These are phyloP conservation scores for Botryotinia narcissicola DNA, from an alignment of 2,329 filamentous ascomycete species.

Conservation along the genomic window DNA sequence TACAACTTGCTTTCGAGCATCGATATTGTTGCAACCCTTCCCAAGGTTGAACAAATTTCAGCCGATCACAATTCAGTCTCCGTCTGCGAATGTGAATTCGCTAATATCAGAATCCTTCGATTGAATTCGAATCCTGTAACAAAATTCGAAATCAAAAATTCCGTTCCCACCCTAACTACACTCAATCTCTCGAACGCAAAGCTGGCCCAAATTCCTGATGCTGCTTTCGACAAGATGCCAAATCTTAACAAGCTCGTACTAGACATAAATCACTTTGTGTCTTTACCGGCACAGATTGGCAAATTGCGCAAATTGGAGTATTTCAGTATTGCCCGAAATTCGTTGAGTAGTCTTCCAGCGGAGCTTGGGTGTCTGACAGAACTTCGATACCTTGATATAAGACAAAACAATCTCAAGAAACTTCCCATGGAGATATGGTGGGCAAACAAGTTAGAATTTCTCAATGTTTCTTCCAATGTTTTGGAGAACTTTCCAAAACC, in stretches of 20 bases:
- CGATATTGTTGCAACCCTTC: constrained; percentile 79
- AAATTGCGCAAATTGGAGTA: constrained; percentile 80
- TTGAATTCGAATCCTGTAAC: constrained; percentile 95
- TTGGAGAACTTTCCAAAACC: constrained; percentile 89
- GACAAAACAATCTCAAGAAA: constrained; percentile 88
- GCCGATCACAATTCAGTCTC: constrained; percentile 93
- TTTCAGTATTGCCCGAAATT: constrained; percentile 84
- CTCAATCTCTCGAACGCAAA: constrained; percentile 91
- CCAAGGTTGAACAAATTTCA: constrained; percentile 81
- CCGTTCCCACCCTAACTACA: constrained; percentile 77
- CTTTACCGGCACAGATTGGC: constrained; percentile 80
- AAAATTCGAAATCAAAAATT: constrained; percentile 77
- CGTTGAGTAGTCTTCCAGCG: constrained; percentile 75
- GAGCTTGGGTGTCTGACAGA: constrained; percentile 88
- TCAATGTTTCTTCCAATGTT: constrained; percentile 95
- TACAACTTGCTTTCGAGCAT: constrained; percentile 90
- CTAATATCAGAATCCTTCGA: constrained; percentile 77
- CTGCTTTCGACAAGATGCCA: constrained; percentile 81
- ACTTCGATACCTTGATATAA: constrained; percentile 79
- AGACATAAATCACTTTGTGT: constrained; percentile 95
- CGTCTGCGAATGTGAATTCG: constrained; percentile 84
- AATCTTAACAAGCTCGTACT: constrained; percentile 85
- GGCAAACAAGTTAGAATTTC: constrained; percentile 81
- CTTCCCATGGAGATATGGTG: constrained; percentile 96
- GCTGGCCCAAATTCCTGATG: constrained; percentile 81